Percentiles rank a stretch among this genome's conserved stretches.
Evolutionary conservation across 495 filamentous ascomycete genomes (phyloP).

Genomic region (Penicillium bovifimosum): DNA sequence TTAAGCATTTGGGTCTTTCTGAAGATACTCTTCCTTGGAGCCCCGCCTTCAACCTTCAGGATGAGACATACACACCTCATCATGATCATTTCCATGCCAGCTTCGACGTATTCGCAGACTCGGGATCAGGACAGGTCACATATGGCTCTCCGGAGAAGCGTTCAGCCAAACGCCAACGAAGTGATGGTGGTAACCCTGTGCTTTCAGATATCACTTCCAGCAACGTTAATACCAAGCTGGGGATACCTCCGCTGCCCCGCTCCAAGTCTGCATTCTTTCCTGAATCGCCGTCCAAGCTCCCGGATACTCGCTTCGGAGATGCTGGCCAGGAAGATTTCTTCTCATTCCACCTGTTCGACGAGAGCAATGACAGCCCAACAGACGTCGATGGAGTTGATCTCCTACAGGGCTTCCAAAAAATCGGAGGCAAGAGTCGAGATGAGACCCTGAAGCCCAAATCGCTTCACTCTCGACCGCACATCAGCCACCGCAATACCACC

Average conservation of each 20-base stretch:
- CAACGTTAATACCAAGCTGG: conserved; percentile 45
- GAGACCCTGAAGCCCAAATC: conserved; percentile 24
- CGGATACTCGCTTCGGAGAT: conserved; percentile 54
- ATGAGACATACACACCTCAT: conserved; percentile 44
- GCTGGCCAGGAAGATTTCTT: conserved; percentile 58
- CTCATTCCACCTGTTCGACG: conserved; percentile 52
- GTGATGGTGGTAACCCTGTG: conserved; percentile 46
- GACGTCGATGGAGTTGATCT: conserved; percentile 75
- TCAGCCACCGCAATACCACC: conserved; percentile 38
- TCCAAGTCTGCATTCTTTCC: conserved; percentile 42
- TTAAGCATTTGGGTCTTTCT: conserved; percentile 60
- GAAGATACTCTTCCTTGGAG: conserved; percentile 68
- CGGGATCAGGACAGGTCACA: conserved; percentile 41
- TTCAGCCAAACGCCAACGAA: conserved; percentile 56
- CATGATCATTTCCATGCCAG: conserved; percentile 45
- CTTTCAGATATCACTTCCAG: conserved; percentile 61
- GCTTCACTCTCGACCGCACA: conserved; percentile 33
- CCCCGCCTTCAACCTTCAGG: conserved; percentile 65
- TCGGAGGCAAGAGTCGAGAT: conserved; percentile 52
- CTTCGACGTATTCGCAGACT: conserved; percentile 72
- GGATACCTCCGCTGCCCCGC: conserved; percentile 31
- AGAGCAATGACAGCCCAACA: conserved; percentile 44
- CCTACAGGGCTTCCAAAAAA: conserved; percentile 83
- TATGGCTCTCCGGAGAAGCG: conserved; percentile 74
- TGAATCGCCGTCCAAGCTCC: conserved; percentile 42